Evolutionary conservation across 139 green algal genomes (phyloP).

Genomic region (Nannochloris sp.): DNA sequence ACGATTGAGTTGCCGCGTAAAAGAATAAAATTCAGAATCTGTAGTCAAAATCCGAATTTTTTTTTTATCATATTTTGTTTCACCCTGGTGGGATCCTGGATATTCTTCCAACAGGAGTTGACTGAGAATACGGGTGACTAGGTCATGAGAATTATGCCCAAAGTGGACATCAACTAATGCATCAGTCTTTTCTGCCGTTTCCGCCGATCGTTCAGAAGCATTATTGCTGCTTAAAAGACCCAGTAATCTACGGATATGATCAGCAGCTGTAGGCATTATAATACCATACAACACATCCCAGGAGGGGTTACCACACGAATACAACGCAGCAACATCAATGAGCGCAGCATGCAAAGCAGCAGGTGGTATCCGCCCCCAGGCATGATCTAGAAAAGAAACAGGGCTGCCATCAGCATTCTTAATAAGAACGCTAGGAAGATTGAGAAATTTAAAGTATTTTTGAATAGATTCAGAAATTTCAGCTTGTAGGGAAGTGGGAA

Average conservation of each 20-base stretch:
- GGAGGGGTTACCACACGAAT: slow-evolving; percentile 12
- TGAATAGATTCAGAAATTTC: background rate
- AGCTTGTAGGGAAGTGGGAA: background rate
- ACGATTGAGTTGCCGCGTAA: slow-evolving; percentile 18
- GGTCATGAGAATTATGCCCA: slow-evolving; percentile 21
- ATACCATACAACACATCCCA: slow-evolving; percentile 15
- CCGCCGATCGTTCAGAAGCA: background rate
- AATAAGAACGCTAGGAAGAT: background rate
- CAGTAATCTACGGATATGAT: background rate
- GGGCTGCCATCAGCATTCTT: background rate
- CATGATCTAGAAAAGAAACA: slow-evolving; percentile 20
- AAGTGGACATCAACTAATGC: slow-evolving; percentile 9
- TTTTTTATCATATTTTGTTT: too few species aligned
- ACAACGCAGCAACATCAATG: background rate
- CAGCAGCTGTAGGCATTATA: slow-evolving; percentile 4
- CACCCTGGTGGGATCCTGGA: background rate
- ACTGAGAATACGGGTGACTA: slow-evolving; percentile 13
- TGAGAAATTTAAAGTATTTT: background rate
- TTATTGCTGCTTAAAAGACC: too few species aligned
- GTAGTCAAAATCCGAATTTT: slow-evolving; percentile 3
- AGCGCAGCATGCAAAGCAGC: slow-evolving; percentile 3
- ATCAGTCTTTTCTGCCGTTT: background rate
- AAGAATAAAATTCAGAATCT: slow-evolving; percentile 14
- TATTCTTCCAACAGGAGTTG: background rate
- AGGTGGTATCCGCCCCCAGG: slow-evolving; percentile 14